phyloP scores from a whole-genome alignment of 2,329 filamentous ascomycete genomes.

The Aspergillus melleus region DNA sequence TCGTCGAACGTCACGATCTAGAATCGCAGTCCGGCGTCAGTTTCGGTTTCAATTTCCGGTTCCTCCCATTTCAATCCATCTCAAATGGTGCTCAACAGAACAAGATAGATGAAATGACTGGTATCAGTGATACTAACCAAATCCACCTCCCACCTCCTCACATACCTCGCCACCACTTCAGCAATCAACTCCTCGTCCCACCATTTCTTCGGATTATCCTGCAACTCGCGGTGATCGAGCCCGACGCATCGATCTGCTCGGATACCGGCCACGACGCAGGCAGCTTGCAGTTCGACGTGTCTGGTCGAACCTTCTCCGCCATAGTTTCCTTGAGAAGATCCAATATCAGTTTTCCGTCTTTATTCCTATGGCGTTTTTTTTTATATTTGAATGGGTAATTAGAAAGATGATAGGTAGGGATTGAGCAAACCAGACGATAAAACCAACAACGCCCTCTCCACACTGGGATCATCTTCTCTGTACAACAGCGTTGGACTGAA shows the following conservation, averaged over 20 bases:
- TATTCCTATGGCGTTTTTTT: no score
- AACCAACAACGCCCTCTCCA: slow-evolving; percentile 21
- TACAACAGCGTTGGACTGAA: slow-evolving; percentile 28
- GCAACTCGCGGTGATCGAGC: slow-evolving; percentile 37
- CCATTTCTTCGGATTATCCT: slow-evolving; percentile 42
- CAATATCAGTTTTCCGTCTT: background rate
- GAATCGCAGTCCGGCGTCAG: no score
- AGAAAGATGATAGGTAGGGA: no score
- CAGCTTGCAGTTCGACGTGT: slow-evolving; percentile 21
- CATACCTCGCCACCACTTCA: slow-evolving; percentile 33
- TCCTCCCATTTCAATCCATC: background rate
- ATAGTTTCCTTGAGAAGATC: slow-evolving; percentile 15
- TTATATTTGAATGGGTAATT: no score
- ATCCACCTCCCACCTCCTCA: slow-evolving; percentile 41
- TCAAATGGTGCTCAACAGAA: no score
- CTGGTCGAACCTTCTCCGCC: slow-evolving; percentile 23
- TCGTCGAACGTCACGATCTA: slow-evolving; percentile 45
- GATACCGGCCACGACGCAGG: slow-evolving; percentile 25
- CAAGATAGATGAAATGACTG: background rate
- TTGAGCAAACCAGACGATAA: slow-evolving; percentile 20
- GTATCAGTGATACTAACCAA: slow-evolving; percentile 26
- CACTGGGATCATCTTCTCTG: slow-evolving; percentile 14
- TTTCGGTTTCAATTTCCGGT: no score
- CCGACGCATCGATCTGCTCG: slow-evolving; percentile 36
- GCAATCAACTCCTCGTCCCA: slow-evolving; percentile 39